Evolutionary conservation across 139 green algal species (phyloP), one percentile per base, ranked within the genome.

Genomic region (Yamagishiella unicocca): DNA sequence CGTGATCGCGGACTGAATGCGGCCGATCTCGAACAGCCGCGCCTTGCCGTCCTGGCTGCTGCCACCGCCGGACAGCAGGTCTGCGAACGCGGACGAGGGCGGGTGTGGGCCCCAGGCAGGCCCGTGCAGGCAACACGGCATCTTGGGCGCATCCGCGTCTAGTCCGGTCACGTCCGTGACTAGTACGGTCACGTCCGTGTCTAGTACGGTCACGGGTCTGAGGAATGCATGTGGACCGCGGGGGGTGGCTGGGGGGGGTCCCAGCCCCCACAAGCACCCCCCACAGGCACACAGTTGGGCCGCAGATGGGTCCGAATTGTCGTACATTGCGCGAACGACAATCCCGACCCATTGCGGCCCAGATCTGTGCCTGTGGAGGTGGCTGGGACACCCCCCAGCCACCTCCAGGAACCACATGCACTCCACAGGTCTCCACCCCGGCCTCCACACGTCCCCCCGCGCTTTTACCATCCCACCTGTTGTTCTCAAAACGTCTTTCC

Each of bases 1-100:
- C 0, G 85, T 90, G n/a, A 90, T 64, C 29, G 85, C 76, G 25
- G 66, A 71, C 54, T 90, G 85, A 45, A 90, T 75, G 64, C 85
- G 77, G 66, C 86, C 86, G 66, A 90, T 53, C 38, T 90, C 85
- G 25, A 82, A 90, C 77, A 90, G 50, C 6, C 54, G 72, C 12
- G 10, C 4, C 27, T 71, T 71, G 67, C 82, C 82, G 35, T 86
- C 80, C 7, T n/a, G 6, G 40, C 5, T 29, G 43, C 31, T 66
- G 33, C 80, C 80, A 19, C 80, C 80, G 66, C 62, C 80, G 0
- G 64, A 67, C 62, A 86, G 42, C 24, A 86, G 43, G 7, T 86
- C 80, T 86, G 80, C 17, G 35, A 2, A 19, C n/a, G n/a, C n/a
- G n/a, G n/a, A n/a, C n/a, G n/a, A n/a, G 33, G 4, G 37, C 37